A percentile compares a stretch with the other conserved stretches of the same genome.
Conservation (phyloP, 805 yeast genomes). For the Cyberlindnera mississippiensis region DNA sequence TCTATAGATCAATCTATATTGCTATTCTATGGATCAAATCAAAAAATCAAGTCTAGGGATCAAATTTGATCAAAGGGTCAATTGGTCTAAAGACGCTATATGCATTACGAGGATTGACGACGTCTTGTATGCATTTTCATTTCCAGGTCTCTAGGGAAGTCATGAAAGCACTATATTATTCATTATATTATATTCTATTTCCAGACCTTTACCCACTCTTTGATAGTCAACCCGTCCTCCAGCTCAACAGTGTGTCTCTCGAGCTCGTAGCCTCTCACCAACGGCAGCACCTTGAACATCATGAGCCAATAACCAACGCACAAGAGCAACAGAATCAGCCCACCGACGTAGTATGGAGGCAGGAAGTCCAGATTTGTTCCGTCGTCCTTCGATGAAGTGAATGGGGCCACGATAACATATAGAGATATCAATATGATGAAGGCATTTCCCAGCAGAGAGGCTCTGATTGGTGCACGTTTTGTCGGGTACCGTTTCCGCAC, state of each 20-base stretch:
- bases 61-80: too few relatives aligned
- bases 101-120: too few relatives aligned
- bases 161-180: too few relatives aligned
- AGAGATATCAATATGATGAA: slow-evolving; percentile 43
- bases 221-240: slow-evolving; percentile 56
- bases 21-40: too few relatives aligned
- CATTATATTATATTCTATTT: background rate
- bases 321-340: slow-evolving; percentile 36
- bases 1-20: too few relatives aligned
- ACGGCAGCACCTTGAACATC: slow-evolving; percentile 47
- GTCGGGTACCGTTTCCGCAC: slow-evolving; percentile 47
- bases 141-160: too few relatives aligned
- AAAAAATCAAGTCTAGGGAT: too few relatives aligned
- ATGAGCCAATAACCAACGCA: slow-evolving; percentile 55
- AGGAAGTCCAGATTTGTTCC: slow-evolving; percentile 2
- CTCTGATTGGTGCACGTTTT: slow-evolving; percentile 46
- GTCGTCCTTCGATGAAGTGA: slow-evolving; percentile 4
- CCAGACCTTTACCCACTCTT: slow-evolving; percentile 46
- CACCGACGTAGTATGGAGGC: slow-evolving; percentile 38
- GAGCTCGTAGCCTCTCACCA: slow-evolving; percentile 42
- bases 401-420: slow-evolving; percentile 49
- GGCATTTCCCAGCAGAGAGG: slow-evolving; percentile 44
- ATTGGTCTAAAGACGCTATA: too few relatives aligned
- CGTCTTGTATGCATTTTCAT: too few relatives aligned
- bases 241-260: slow-evolving; percentile 37